These are phyloP conservation scores for Limnanthes douglasii DNA, from an alignment of 345 rosid species.

Conservation along the genomic window DNA sequence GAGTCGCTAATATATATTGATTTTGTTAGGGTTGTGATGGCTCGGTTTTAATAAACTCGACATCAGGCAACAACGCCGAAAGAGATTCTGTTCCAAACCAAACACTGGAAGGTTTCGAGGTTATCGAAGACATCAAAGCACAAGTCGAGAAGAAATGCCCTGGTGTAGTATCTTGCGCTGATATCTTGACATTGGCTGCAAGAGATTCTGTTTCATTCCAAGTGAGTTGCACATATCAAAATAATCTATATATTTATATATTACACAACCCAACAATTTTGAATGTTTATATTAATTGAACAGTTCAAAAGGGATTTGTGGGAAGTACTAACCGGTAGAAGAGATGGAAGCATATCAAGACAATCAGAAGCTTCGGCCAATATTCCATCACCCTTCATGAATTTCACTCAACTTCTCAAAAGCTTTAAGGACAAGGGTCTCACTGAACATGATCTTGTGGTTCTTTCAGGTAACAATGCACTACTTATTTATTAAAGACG, in stretches of 20 bases:
- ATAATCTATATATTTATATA: not conserved
- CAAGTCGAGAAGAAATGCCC: slow-evolving; percentile 37
- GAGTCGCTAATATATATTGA: too few relatives aligned
- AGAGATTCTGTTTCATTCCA: slow-evolving; percentile 42
- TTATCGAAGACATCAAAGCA: slow-evolving; percentile 38
- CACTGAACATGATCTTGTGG: slow-evolving; percentile 46
- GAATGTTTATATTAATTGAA: not conserved
- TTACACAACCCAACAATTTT: not conserved
- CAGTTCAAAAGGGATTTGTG: slow-evolving; percentile 32
- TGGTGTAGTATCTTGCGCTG: slow-evolving; percentile 57
- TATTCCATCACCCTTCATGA: slow-evolving; percentile 40
- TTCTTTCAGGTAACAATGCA: slow-evolving; percentile 41
- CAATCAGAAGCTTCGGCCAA: slow-evolving; percentile 20
- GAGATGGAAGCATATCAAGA: slow-evolving; percentile 45
- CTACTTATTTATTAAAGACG: not conserved
- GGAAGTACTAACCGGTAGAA: slow-evolving; percentile 67
- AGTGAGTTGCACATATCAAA: slow-evolving; percentile 12
- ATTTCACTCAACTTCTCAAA: slow-evolving; percentile 29
- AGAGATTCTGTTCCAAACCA: slow-evolving; percentile 40
- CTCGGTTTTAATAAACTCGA: slow-evolving; percentile 34
- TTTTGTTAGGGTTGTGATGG: slow-evolving; percentile 74
- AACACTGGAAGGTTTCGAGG: slow-evolving; percentile 28
- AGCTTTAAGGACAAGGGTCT: slow-evolving; percentile 28
- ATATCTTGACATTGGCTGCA: slow-evolving; percentile 35
- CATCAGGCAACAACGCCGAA: slow-evolving; percentile 23